Conservation (phyloP, 805 yeast species). For the Starmerella stellata region DNA sequence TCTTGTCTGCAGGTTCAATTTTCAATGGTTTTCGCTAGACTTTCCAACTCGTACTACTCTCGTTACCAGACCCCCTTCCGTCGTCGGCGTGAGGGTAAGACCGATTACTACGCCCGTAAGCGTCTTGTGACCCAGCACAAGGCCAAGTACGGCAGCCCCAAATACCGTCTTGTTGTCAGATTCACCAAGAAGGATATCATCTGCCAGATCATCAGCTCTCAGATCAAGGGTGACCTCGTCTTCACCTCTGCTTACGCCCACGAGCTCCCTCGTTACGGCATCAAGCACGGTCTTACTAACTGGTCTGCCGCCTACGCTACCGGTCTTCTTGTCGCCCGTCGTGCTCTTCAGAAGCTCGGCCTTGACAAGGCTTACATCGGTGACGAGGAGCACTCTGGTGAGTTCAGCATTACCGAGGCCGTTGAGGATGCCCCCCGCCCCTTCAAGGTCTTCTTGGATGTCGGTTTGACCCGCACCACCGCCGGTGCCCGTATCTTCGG, state of each 20-base stretch:
- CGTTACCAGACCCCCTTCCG: constrained; percentile 99
- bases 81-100: constrained; percentile 99
- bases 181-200: constrained; percentile 99
- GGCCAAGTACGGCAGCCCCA: constrained; percentile 98
- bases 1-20: no score
- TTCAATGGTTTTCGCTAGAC: constrained; percentile 71
- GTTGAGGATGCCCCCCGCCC: constrained; percentile 99
- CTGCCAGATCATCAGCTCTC: constrained; percentile 91
- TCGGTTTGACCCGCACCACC: constrained; percentile 99
- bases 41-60: constrained; percentile 90
- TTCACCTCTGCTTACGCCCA: constrained; percentile 97
- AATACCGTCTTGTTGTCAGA: constrained; percentile 98
- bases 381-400: constrained; percentile 99
- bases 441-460: constrained; percentile 97
- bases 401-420: constrained; percentile 94
- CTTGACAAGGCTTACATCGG: constrained; percentile 95
- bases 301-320: constrained; percentile 99
- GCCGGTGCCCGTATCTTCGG: constrained; percentile 99
- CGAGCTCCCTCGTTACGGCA: constrained; percentile 96
- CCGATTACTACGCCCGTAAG: constrained; percentile 99
- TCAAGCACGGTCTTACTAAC: constrained; percentile 96
- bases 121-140: constrained; percentile 98
- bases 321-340: constrained; percentile 97
- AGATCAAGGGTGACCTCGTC: constrained; percentile 91
- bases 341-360: constrained; percentile 93